Conservation (phyloP, 306 rosid genomes). For the Sindora glabra region DNA sequence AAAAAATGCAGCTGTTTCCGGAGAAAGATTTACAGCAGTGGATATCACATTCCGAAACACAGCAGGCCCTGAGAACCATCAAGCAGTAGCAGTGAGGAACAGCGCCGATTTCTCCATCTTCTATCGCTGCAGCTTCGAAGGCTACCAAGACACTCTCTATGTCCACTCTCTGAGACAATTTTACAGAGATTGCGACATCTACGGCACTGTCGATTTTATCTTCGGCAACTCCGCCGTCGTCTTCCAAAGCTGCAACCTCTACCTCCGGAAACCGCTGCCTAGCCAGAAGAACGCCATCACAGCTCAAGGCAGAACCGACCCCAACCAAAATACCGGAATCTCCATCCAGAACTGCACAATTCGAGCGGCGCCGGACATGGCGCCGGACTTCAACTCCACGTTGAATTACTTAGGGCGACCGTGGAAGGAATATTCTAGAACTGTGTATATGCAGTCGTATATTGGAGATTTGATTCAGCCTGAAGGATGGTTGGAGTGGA, state of each 20-base stretch:
- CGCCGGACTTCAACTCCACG: slow-evolving; percentile 13
- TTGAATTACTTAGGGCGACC: slow-evolving; percentile 50
- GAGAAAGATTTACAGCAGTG: slow-evolving; percentile 63
- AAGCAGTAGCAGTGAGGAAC: slow-evolving; percentile 77
- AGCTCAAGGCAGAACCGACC: slow-evolving; percentile 70
- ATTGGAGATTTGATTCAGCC: slow-evolving; percentile 49
- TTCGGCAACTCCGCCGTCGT: slow-evolving; percentile 78
- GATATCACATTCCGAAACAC: slow-evolving; percentile 76
- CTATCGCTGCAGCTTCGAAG: slow-evolving; percentile 77
- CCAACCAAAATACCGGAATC: slow-evolving; percentile 58
- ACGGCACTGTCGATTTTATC: slow-evolving; percentile 73
- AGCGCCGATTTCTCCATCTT: slow-evolving; percentile 71
- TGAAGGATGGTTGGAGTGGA: slow-evolving; percentile 72
- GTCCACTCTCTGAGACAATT: slow-evolving; percentile 66
- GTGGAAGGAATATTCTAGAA: slow-evolving; percentile 64
- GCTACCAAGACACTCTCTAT: slow-evolving; percentile 82
- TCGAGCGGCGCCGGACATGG: slow-evolving; percentile 48
- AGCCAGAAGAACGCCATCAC: slow-evolving; percentile 48
- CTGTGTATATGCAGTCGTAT: slow-evolving; percentile 66
- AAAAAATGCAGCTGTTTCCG: slow-evolving; percentile 52
- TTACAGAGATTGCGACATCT: slow-evolving; percentile 64
- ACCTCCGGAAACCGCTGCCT: slow-evolving; percentile 45
- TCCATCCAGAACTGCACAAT: slow-evolving; percentile 76
- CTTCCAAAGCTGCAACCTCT: slow-evolving; percentile 54
- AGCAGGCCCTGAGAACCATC: slow-evolving; percentile 73